phyloP scores from a whole-genome alignment of 345 rosid species.

The Triadica sebifera region DNA sequence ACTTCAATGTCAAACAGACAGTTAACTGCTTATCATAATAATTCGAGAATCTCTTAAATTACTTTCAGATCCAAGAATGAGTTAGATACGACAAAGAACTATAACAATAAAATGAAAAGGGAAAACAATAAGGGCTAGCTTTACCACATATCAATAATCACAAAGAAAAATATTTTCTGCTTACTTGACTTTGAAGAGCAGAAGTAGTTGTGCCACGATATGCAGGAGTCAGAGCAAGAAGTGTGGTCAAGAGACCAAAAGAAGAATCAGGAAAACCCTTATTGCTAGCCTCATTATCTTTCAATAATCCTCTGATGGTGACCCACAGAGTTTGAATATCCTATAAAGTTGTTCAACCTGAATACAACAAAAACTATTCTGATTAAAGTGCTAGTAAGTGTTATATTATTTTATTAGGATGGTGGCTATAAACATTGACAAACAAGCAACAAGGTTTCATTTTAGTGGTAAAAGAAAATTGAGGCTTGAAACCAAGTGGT shows the following conservation, averaged over 20 bases:
- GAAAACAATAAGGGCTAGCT: background rate
- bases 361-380: constrained; percentile 10
- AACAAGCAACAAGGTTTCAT: no score
- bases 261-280: constrained; percentile 57
- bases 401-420: background rate
- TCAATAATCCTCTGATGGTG: constrained; percentile 83
- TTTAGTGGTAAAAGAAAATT: no score
- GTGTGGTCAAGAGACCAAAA: constrained; percentile 46
- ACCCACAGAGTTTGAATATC: constrained; percentile 85
- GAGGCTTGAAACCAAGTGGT: background rate
- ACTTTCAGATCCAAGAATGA: background rate
- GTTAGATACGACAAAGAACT: background rate
- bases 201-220: constrained; percentile 69
- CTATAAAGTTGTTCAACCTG: constrained; percentile 91
- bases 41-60: no score
- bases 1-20: background rate
- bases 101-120: background rate
- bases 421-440: no score
- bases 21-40: background rate
- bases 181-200: constrained; percentile 65
- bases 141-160: background rate
- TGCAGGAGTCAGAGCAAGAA: constrained; percentile 66
- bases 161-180: background rate
- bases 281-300: constrained; percentile 60
- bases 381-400: constrained; percentile 12